Percentiles rank a stretch among this genome's conserved stretches.
Conservation (phyloP, 495 filamentous ascomycete genomes). For the Beverwykella pulmonaria region DNA sequence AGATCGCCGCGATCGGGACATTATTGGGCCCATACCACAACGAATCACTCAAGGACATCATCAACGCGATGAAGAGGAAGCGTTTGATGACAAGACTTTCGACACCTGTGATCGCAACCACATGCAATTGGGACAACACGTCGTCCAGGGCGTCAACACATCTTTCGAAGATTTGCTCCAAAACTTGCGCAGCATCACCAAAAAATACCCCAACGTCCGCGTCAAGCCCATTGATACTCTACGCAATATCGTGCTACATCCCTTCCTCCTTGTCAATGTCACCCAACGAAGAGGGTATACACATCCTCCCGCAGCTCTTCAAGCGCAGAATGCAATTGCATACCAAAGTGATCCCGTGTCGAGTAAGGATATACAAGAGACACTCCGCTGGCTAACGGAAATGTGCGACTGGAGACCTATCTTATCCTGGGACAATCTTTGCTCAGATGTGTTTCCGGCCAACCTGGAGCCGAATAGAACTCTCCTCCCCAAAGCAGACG, state of each 20-base stretch:
- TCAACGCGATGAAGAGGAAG: slow-evolving; percentile 34
- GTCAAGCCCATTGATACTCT: slow-evolving; percentile 22
- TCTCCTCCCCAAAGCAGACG: slow-evolving; percentile 26
- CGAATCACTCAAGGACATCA: slow-evolving; percentile 30
- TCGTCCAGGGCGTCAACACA: slow-evolving; percentile 23
- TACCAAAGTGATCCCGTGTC: slow-evolving; percentile 11
- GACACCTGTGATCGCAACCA: slow-evolving; percentile 31
- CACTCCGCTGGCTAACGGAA: slow-evolving; percentile 25
- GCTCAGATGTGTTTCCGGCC: slow-evolving; percentile 35
- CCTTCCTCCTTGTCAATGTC: slow-evolving; percentile 34
- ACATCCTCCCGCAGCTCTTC: background rate
- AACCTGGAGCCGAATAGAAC: slow-evolving; percentile 26
- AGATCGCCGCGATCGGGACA: slow-evolving; percentile 28
- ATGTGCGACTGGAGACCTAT: slow-evolving; percentile 32
- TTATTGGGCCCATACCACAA: slow-evolving; percentile 20
- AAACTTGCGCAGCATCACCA: slow-evolving; percentile 15
- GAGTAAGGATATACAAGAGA: slow-evolving; percentile 21
- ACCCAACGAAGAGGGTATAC: slow-evolving; percentile 6
- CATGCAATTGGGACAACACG: slow-evolving; percentile 29
- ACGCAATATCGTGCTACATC: slow-evolving; percentile 24
- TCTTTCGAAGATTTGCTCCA: slow-evolving; percentile 30
- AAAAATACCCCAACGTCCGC: slow-evolving; percentile 19
- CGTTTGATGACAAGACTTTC: slow-evolving; percentile 29
- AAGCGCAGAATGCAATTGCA: background rate
- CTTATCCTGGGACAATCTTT: slow-evolving; percentile 29